These are phyloP conservation scores for Dysphania ambrosioides DNA, from an alignment of 148 eudicot genomes.

Conservation along the genomic window DNA sequence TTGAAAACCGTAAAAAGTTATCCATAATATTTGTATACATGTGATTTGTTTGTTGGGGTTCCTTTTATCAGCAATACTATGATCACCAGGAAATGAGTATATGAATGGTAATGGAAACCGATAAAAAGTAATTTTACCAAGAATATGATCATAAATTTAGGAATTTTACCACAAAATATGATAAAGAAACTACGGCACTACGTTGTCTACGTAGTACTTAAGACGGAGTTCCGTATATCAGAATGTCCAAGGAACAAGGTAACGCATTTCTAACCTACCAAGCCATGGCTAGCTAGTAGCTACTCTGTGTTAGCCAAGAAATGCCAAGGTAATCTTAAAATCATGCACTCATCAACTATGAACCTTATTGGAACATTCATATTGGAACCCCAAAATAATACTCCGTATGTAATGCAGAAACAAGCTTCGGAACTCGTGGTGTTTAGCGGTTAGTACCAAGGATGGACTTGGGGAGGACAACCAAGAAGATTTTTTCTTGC, in stretches of 20 bases:
- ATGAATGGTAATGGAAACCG: too few relatives aligned
- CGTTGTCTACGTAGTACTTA: background rate
- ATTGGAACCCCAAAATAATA: conserved; percentile 12
- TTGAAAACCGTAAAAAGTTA: too few relatives aligned
- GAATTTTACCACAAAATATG: background rate
- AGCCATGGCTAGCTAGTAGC: too few relatives aligned
- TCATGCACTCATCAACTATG: background rate
- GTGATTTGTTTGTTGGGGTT: too few relatives aligned
- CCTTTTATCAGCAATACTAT: too few relatives aligned
- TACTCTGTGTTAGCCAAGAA: too few relatives aligned
- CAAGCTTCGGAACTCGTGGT: conserved; percentile 16
- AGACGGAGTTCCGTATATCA: too few relatives aligned
- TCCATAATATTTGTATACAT: too few relatives aligned
- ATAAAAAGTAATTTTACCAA: too few relatives aligned
- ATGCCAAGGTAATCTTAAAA: background rate
- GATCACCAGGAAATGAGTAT: too few relatives aligned
- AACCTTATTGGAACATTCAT: conserved; percentile 19
- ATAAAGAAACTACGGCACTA: background rate
- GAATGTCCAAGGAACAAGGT: background rate
- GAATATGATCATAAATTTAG: background rate
- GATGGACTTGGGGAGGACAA: background rate
- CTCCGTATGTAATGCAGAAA: conserved; percentile 5
- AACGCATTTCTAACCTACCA: background rate
- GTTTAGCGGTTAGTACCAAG: background rate
- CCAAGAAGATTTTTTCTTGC: conserved; percentile 20